A percentile compares a stretch with the other conserved stretches of the same genome.
These are phyloP conservation scores for Chlamydomonas asymmetrica DNA, from an alignment of 139 green algal genomes.

Conservation along the genomic window DNA sequence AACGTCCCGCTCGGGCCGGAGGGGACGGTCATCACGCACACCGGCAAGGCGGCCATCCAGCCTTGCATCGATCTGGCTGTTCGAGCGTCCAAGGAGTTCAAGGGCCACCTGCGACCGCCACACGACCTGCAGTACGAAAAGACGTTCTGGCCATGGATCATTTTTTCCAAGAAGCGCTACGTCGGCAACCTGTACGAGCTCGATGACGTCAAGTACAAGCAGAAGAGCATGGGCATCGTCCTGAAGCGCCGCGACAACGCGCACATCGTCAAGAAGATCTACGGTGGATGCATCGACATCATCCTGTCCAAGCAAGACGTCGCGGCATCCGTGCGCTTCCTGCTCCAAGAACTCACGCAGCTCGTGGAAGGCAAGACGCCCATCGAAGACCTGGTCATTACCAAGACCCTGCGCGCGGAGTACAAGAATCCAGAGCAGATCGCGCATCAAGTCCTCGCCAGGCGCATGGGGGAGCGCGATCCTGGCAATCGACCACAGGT, in stretches of 20 bases:
- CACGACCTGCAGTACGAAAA: constrained; percentile 40
- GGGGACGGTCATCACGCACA: too few relatives aligned
- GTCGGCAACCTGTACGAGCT: constrained; percentile 31
- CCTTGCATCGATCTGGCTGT: background rate
- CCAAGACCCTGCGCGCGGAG: constrained; percentile 12
- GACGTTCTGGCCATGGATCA: constrained; percentile 23
- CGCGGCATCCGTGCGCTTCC: background rate
- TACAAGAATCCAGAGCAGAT: constrained; percentile 33
- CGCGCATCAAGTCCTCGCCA: constrained; percentile 29
- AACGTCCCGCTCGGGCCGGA: background rate
- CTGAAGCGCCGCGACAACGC: constrained; percentile 29
- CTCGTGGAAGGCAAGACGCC: background rate
- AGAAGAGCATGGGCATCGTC: constrained; percentile 33
- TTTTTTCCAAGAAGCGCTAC: constrained; percentile 36
- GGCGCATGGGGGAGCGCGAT: constrained; percentile 25
- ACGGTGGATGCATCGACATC: constrained; percentile 26
- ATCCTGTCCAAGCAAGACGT: constrained; percentile 7
- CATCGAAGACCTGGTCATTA: constrained; percentile 14
- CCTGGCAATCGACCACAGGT: constrained; percentile 28
- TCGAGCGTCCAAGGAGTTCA: background rate
- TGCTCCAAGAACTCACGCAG: background rate
- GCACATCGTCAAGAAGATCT: constrained; percentile 24
- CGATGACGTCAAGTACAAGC: constrained; percentile 3
- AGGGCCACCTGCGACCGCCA: constrained; percentile 3
- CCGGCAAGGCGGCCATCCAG: background rate